phyloP scores from a whole-genome alignment of 2,329 filamentous ascomycete genomes.

The Cadophora sp. region DNA sequence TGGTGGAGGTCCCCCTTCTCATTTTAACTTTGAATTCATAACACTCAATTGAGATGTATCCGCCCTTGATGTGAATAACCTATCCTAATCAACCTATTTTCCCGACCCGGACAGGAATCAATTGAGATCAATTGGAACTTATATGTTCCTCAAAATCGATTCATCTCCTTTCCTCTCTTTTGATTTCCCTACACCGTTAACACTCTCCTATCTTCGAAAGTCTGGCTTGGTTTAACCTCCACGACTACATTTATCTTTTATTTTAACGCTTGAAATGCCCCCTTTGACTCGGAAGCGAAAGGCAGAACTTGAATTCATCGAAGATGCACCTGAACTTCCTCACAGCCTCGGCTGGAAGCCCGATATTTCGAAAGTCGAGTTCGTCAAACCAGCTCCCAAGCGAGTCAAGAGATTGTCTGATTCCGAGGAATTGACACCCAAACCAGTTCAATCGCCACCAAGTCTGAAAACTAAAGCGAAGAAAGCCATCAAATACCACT shows the following conservation, averaged over 20 bases:
- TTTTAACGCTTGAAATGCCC: not conserved
- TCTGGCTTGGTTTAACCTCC: not conserved
- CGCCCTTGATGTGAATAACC: not conserved
- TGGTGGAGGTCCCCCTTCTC: not conserved
- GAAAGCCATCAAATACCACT: slow-evolving; percentile 55
- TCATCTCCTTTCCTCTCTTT: not conserved
- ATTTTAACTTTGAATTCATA: not conserved
- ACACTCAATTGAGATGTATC: not conserved
- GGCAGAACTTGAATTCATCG: not conserved
- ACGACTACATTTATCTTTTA: not conserved
- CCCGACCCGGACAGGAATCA: not conserved
- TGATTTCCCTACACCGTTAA: not conserved
- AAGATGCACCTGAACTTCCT: slow-evolving; percentile 5
- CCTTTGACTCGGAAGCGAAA: slow-evolving; percentile 2
- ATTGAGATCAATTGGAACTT: not conserved
- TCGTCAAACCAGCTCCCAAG: not conserved
- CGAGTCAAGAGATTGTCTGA: not conserved
- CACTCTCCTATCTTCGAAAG: not conserved
- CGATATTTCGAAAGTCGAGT: not conserved
- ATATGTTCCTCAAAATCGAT: too few relatives aligned
- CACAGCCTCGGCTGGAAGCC: slow-evolving; percentile 13
- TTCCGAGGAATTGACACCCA: slow-evolving; percentile 1
- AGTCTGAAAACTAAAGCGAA: slow-evolving; percentile 4
- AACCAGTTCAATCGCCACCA: not conserved
- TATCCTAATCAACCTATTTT: not conserved